Evolutionary conservation across 805 yeast genomes (phyloP), one percentile per base, ranked within the genome.

Genomic region (Saturnispora serradocipensis): DNA sequence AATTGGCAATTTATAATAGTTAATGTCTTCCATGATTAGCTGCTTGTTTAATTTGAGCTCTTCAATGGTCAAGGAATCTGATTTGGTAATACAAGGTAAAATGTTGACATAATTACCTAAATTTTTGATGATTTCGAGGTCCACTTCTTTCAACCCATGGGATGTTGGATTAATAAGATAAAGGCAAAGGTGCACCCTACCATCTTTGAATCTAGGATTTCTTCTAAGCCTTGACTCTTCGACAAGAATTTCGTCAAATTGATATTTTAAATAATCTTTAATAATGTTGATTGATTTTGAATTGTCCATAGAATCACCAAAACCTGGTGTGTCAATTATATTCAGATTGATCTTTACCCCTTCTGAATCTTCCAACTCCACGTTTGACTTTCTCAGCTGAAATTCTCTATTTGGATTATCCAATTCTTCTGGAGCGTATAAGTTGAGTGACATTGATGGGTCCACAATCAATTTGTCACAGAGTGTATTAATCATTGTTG

Each of bases 401-500:
- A 86, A 71, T 24, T 76, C 81, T 50, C 78, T 68, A 47, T 73
- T 78, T 1, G 73, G 67, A 7, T 72, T 63, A 3, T 62, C 64
- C n/a, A 77, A 71, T 57, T 83, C 88, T 36, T 82, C 68, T 1
- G 66, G 67, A 3, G 66, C 50, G 50, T 63, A 63, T 34, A 54
- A 45, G 40, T 55, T 54, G 13, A 54, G 56, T 13, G 88, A 81
- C 30, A 83, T 76, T 2, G 86, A 78, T 0, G 82, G 75, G 42
- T 85, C 88, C 11, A 86, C 91, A 38, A 89, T 89, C 59, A 85
- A 82, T 57, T 89, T 93, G 54, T 86, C 96, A 70, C 97, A 89
- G 50, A 89, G 73, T 36, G 95, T 85, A 71, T 90, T 89, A 65
- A 90, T 87, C 61, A 89, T 84, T 5, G 96, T 89, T n/a, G 96